Percentiles rank a stretch among this genome's conserved stretches.
phyloP scores from a whole-genome alignment of 139 green algal species.

The Chlamydomonas sp. region DNA sequence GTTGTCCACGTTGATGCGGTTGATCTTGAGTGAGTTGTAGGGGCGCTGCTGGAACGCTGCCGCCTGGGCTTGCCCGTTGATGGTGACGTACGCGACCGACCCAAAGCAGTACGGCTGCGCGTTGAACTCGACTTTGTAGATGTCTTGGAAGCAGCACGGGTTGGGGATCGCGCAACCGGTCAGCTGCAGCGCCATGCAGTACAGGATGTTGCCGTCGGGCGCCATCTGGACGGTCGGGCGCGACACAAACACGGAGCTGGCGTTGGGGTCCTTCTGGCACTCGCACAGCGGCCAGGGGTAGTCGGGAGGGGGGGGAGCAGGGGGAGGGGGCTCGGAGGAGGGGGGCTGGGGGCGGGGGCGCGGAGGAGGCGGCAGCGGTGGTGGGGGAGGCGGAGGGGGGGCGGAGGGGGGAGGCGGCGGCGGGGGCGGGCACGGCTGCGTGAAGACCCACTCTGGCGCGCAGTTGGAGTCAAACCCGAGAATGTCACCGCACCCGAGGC shows the following conservation, averaged over 20 bases:
- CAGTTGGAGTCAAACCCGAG: not conserved
- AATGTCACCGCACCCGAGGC: not conserved
- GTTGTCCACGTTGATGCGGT: constrained; percentile 19
- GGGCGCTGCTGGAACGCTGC: constrained; percentile 22
- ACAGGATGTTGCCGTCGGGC: constrained; percentile 4
- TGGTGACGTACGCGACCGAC: constrained; percentile 23
- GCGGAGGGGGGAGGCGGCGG: not conserved
- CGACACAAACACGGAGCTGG: not conserved
- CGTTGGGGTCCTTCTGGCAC: constrained; percentile 2
- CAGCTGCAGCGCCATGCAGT: constrained; percentile 4
- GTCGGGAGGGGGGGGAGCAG: not conserved
- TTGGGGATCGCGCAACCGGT: not conserved
- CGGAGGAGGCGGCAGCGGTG: not conserved
- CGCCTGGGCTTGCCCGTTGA: constrained; percentile 12
- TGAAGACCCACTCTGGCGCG: not conserved
- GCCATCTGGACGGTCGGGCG: not conserved
- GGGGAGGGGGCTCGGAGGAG: not conserved
- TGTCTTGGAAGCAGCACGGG: not conserved
- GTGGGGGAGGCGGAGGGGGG: not conserved
- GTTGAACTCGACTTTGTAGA: constrained; percentile 25
- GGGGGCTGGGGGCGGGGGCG: not conserved
- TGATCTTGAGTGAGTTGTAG: constrained; percentile 25
- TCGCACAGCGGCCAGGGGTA: constrained; percentile 3
- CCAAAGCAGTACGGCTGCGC: constrained; percentile 12
- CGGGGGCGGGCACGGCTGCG: not conserved